These are phyloP conservation scores for Choanephora cucurbitarum DNA, from an alignment of 371 early-diverging fungal species.

Conservation along the genomic window DNA sequence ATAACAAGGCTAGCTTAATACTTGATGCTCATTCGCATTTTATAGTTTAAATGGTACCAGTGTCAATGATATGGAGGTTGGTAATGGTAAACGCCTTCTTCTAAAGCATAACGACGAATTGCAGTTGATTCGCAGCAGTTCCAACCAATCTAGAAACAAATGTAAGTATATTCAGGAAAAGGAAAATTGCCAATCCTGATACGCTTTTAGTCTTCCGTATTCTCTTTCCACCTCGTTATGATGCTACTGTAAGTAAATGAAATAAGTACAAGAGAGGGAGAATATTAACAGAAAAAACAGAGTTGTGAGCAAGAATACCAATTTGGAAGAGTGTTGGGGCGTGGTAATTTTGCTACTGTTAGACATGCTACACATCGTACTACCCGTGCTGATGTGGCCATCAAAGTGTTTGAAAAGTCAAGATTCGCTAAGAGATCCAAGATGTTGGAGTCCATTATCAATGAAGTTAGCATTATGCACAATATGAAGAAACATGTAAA, in stretches of 20 bases:
- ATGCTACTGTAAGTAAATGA: slow-evolving; percentile 25
- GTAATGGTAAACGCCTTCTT: slow-evolving; percentile 43
- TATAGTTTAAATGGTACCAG: slow-evolving; percentile 79
- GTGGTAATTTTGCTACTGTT: slow-evolving; percentile 73
- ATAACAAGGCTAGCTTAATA: background rate
- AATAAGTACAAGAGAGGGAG: too few relatives aligned
- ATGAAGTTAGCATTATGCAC: slow-evolving; percentile 76
- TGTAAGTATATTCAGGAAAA: slow-evolving; percentile 31
- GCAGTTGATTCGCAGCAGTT: slow-evolving; percentile 50
- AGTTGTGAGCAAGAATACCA: slow-evolving; percentile 60
- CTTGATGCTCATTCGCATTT: background rate
- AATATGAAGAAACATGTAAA: slow-evolving; percentile 67
- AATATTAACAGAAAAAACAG: too few relatives aligned
- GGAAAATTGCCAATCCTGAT: too few relatives aligned
- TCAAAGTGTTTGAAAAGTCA: slow-evolving; percentile 66
- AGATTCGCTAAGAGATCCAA: slow-evolving; percentile 49
- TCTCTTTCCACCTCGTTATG: slow-evolving; percentile 24
- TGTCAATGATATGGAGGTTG: slow-evolving; percentile 63
- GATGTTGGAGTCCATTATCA: slow-evolving; percentile 59
- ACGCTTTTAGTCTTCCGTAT: slow-evolving; percentile 25
- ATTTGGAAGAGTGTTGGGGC: slow-evolving; percentile 48
- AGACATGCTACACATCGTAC: slow-evolving; percentile 47
- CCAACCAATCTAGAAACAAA: slow-evolving; percentile 20
- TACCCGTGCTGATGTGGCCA: slow-evolving; percentile 55
- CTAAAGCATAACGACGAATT: slow-evolving; percentile 68